Evolutionary conservation across 2,329 filamentous ascomycete species (phyloP).

Genomic region (Phialemoniopsis sp.): DNA sequence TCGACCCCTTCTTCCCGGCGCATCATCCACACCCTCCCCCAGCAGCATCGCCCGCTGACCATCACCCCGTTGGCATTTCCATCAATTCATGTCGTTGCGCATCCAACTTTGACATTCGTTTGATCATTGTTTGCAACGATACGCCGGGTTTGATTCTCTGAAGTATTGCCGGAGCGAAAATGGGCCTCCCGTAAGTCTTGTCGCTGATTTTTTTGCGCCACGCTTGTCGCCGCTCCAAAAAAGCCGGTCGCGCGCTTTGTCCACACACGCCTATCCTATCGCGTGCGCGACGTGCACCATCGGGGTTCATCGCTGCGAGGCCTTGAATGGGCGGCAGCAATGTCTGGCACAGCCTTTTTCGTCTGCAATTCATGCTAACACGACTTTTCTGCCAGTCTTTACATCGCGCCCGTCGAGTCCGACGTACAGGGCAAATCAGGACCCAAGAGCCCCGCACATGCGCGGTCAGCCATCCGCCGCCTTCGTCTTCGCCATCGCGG

Average conservation of each 20-base stretch:
- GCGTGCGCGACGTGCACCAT: background rate
- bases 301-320: too few species aligned
- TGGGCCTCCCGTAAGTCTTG: conserved; percentile 8
- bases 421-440: conserved; percentile 9
- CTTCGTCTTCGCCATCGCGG: conserved; percentile 1
- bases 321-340: too few species aligned
- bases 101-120: too few species aligned
- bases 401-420: conserved; percentile 13
- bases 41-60: background rate
- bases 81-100: background rate
- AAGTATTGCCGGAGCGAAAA: conserved; percentile 1
- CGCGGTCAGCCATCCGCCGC: conserved; percentile 13
- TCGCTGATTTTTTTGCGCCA: conserved; percentile 2
- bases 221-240: background rate
- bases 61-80: background rate
- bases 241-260: conserved; percentile 1
- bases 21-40: background rate
- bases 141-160: too few species aligned
- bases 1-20: background rate
- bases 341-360: too few species aligned
- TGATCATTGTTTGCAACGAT: too few species aligned
- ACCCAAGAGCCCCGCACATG: conserved; percentile 9
- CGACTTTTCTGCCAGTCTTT: conserved; percentile 8
- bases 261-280: background rate
- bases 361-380: background rate